Conservation (phyloP, 805 yeast species). For the Nakazawaea ernobii region DNA sequence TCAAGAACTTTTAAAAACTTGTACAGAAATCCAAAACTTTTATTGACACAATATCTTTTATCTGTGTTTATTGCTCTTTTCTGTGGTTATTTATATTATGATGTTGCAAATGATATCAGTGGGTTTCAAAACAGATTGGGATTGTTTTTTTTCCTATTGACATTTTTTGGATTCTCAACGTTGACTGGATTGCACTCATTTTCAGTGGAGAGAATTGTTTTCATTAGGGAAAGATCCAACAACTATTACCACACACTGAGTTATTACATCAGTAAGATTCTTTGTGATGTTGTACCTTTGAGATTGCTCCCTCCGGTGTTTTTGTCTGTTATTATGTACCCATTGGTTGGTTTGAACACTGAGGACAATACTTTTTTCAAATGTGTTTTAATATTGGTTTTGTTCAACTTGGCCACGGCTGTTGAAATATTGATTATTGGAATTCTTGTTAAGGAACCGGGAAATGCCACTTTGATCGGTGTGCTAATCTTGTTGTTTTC, state of each 20-base stretch:
- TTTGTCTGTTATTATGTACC: conserved; percentile 75
- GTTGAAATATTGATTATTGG: conserved; percentile 84
- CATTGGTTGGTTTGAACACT: conserved; percentile 83
- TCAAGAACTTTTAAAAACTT: conserved; percentile 88
- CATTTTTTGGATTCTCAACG: conserved; percentile 91
- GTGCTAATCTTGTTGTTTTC: conserved; percentile 81
- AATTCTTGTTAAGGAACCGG: conserved; percentile 79
- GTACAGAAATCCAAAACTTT: conserved; percentile 86
- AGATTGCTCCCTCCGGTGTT: conserved; percentile 89
- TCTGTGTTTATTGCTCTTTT: conserved; percentile 74
- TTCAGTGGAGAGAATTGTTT: conserved; percentile 81
- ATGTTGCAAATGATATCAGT: conserved; percentile 81
- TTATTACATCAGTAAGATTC: conserved; percentile 76
- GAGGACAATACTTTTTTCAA: conserved; percentile 68
- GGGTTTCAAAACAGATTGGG: conserved; percentile 97
- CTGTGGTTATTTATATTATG: conserved; percentile 81
- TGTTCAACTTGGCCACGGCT: conserved; percentile 85
- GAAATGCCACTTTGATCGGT: conserved; percentile 87
- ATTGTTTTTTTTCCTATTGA: conserved; percentile 81
- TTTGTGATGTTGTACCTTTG: conserved; percentile 90
- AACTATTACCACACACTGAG: conserved; percentile 87
- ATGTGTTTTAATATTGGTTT: conserved; percentile 60
- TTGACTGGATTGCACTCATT: conserved; percentile 89
- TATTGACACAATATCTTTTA: conserved; percentile 76
- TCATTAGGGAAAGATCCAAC: conserved; percentile 89